These are phyloP conservation scores for Chlorokybus atmophyticus DNA, from an alignment of 139 green algal species.

Conservation along the genomic window DNA sequence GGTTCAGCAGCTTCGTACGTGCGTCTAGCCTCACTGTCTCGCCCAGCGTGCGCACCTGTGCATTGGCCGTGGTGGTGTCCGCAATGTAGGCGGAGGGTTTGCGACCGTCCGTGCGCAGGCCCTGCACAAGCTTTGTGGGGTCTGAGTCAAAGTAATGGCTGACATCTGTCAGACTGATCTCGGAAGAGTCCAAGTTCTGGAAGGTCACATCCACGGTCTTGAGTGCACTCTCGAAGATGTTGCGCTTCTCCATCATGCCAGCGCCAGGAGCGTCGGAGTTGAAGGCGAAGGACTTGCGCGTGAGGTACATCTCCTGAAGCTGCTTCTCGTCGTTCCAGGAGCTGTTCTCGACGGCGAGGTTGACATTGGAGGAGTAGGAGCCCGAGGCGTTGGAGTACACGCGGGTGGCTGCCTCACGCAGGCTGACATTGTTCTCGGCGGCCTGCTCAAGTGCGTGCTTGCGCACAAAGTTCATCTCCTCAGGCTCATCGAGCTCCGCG, in stretches of 20 bases:
- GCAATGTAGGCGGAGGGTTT: slow-evolving; percentile 84
- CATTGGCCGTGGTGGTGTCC: slow-evolving; percentile 98
- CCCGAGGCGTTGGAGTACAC: slow-evolving; percentile 92
- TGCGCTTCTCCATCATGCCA: slow-evolving; percentile 71
- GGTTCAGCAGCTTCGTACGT: slow-evolving; percentile 98
- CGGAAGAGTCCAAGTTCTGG: slow-evolving; percentile 94
- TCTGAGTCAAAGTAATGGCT: slow-evolving; percentile 96
- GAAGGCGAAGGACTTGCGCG: slow-evolving; percentile 95
- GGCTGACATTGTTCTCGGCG: slow-evolving; percentile 61
- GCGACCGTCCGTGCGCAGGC: slow-evolving; percentile 73
- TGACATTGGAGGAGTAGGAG: slow-evolving; percentile 96
- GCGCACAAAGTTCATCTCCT: slow-evolving; percentile 98
- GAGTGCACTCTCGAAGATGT: slow-evolving; percentile 87
- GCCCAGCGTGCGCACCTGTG: slow-evolving; percentile 81
- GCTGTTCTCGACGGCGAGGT: slow-evolving; percentile 95
- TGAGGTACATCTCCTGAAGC: slow-evolving; percentile 62
- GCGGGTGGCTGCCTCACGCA: slow-evolving; percentile 84
- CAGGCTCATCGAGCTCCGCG: slow-evolving; percentile 90
- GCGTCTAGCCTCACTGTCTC: slow-evolving; percentile 94
- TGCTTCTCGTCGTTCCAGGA: slow-evolving; percentile 91
- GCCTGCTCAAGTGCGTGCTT: slow-evolving; percentile 94
- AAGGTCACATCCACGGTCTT: slow-evolving; percentile 97
- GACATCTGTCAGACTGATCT: slow-evolving; percentile 96
- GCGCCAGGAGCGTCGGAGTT: slow-evolving; percentile 82
- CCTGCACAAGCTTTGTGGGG: slow-evolving; percentile 95